These are phyloP conservation scores for Monilinia vaccinii-corymbosi DNA, from an alignment of 2,329 filamentous ascomycete species.

Conservation along the genomic window DNA sequence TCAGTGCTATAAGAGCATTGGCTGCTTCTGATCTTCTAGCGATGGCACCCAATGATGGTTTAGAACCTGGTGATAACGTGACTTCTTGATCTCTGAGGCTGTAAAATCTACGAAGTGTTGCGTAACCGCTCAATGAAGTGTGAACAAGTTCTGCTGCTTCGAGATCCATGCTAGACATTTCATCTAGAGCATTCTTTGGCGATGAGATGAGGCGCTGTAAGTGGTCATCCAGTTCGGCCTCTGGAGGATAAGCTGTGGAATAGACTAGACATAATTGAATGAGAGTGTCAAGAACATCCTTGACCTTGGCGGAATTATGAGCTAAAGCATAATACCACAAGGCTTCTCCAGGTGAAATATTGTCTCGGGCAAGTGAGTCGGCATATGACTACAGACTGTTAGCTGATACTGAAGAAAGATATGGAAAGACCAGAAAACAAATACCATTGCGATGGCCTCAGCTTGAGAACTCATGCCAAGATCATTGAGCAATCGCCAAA, in stretches of 20 bases:
- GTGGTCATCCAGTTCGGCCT: conserved; percentile 61
- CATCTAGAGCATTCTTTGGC: conserved; percentile 61
- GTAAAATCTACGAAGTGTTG: conserved; percentile 83
- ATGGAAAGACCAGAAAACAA: conserved; percentile 24
- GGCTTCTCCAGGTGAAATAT: conserved; percentile 74
- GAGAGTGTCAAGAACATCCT: conserved; percentile 76
- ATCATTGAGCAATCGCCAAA: conserved; percentile 68
- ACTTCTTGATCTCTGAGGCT: conserved; percentile 69
- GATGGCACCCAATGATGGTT: conserved; percentile 36
- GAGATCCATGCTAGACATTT: conserved; percentile 64
- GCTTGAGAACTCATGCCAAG: conserved; percentile 73
- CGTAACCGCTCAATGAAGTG: conserved; percentile 83
- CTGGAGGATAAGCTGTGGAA: conserved; percentile 68
- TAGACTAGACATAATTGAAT: conserved; percentile 82
- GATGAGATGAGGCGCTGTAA: conserved; percentile 61
- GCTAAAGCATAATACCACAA: conserved; percentile 87
- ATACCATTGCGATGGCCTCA: conserved; percentile 72
- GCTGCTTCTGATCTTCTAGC: conserved; percentile 62
- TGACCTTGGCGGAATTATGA: conserved; percentile 68
- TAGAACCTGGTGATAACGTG: conserved; percentile 30
- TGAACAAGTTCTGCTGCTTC: conserved; percentile 78
- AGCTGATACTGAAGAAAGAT: conserved; percentile 12
- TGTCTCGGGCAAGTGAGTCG: conserved; percentile 61
- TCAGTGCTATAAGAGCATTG: conserved; percentile 68
- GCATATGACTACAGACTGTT: conserved; percentile 64